Evolutionary conservation across 2,329 filamentous ascomycete species (phyloP), one percentile per base, ranked within the genome.

Genomic region (Neocatenulostroma microsporum): DNA sequence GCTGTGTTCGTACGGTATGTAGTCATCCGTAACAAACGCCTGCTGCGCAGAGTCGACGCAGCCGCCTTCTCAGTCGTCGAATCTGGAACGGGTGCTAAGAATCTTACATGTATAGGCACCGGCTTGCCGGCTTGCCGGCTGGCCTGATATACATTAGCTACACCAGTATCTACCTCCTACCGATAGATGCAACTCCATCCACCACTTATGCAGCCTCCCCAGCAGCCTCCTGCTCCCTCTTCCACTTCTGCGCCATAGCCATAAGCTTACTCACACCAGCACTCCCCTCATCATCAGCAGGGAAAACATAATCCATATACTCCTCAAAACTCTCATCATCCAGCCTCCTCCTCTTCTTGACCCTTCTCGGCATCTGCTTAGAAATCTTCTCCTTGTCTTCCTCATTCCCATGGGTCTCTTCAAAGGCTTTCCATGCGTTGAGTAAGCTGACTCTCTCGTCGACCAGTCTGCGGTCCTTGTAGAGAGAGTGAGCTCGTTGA

Each of bases 251-350:
- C 39, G 89, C 88, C 74, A 82, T 82, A 44, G 84, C 80, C 65
- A 95, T 67, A 60, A 96, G 70, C 58, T 83, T 85, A 34, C 84
- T 84, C 61, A 95, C 67, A 53, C 84, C 88, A 49, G 82, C 82
- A 23, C 46, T 48, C 21, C 49, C 54, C 65, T 85, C 78, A 61
- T 95, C 88, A 66, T 96, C 91, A 4, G 85, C 87, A 1, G 91
- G 91, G 76, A 98, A 98, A 21, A 98, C 77, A 54, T 94, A 96
- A 61, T 96, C 91, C 65, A 91, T 77, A 62, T 94, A 96, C 67
- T 98, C 91, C 71, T 98, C 87, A 68, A 86, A 95, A 24, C 78
- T 80, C 60, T 91, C 88, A 63, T 95, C 89, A 58, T 94, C 88
- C 60, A 94, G 64, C 73, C 80, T 86, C 62, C 91, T 81, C 55